Evolutionary conservation across 805 yeast species (phyloP), one percentile per base, ranked within the genome.

Genomic region (Pichia membranifaciens): DNA sequence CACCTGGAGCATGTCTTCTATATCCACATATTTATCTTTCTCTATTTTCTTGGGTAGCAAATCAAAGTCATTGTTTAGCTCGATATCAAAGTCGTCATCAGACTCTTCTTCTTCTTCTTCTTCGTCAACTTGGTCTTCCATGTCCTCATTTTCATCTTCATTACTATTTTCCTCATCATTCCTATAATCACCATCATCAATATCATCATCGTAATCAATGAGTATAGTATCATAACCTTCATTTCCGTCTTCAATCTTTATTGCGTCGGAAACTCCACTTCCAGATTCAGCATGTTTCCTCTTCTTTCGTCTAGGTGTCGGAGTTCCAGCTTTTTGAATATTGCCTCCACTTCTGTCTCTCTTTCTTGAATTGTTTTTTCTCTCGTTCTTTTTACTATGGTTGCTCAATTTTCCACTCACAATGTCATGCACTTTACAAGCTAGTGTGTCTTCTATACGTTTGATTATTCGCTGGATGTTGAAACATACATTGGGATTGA

Each of bases 1-100:
- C 21, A 51, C 41, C 4, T 52, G 54, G 29, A 66, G 43, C 12
- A 59, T 45, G 25, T 53, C 58, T 18, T 60, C 62, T 22, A 61
- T 48, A 49, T 66, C 68, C 20, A 53, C 38, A 21, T 47, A 49
- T 18, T 43, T 43, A 25, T 36, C 39, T 23, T 38, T 38, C n/a
- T 43, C 36, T 41, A 34, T 42, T 38, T 34, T 34, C 17, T 46
- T n/a, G 41, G 49, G 38, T 38, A 40, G 25, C 32, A 43, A 29
- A 41, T 51, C 58, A 20, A 46, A 29, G n/a, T 49, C 49, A 12
- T 43, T 34, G 20, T 48, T 37, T 3, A 33, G 10, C 10, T 16
- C 37, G 15, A 28, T 12, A 10, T 38, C n/a, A 34, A 34, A 22
- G 18, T 43, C 43, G n/a, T 48, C 52, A 10, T 49, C 52, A n/a